phyloP scores from a whole-genome alignment of 257 asterid genomes.

The Anisodus acutangulus region DNA sequence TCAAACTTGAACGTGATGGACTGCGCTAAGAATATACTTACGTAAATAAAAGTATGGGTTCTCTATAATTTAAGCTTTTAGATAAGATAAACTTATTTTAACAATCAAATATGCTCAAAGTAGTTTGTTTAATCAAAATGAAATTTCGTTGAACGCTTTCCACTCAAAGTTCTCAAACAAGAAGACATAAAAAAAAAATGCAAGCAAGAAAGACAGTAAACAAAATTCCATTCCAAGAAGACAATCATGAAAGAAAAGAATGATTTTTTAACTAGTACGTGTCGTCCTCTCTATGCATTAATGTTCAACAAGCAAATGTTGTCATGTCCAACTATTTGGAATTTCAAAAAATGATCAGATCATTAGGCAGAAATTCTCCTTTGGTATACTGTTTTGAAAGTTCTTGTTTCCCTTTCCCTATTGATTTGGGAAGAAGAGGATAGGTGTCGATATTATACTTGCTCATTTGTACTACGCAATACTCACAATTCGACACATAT shows the following conservation, averaged over 20 bases:
- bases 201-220: not conserved
- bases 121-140: too few species aligned
- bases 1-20: too few species aligned
- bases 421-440: not conserved
- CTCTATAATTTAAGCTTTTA: too few species aligned
- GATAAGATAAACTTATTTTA: too few species aligned
- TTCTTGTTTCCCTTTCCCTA: not conserved
- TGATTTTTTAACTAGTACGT: not conserved
- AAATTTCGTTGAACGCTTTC: not conserved
- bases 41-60: too few species aligned
- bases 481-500: not conserved
- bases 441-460: not conserved
- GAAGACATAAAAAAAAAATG: not conserved
- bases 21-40: too few species aligned
- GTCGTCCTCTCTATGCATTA: not conserved
- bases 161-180: not conserved
- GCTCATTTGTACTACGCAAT: not conserved
- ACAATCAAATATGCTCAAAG: too few species aligned
- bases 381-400: not conserved
- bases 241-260: conserved; percentile 8
- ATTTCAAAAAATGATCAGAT: not conserved
- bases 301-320: not conserved
- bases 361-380: not conserved
- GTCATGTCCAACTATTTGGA: conserved; percentile 24
- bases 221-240: not conserved